A percentile compares a stretch with the other conserved stretches of the same genome.
Evolutionary conservation across 2,329 filamentous ascomycete species (phyloP).

Genomic region (Aspergillus felis): DNA sequence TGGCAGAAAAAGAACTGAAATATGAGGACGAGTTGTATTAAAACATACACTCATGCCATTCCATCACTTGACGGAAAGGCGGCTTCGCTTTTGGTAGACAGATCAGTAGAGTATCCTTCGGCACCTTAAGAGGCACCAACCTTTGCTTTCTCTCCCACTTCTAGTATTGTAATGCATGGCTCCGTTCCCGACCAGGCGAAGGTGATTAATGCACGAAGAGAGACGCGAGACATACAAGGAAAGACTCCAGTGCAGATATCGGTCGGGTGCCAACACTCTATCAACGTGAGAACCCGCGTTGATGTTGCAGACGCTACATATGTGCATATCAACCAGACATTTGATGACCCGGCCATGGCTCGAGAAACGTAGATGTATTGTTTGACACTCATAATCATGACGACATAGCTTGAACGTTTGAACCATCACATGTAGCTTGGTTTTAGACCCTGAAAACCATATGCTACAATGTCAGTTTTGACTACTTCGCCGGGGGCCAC

Average conservation of each 20-base stretch:
- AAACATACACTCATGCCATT: not conserved
- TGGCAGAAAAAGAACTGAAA: not conserved
- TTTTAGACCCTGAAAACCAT: constrained; percentile 40
- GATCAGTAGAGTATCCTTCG: not conserved
- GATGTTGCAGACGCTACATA: not conserved
- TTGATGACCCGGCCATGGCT: not conserved
- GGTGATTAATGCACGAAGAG: not conserved
- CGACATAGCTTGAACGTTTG: not conserved
- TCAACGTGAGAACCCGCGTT: not conserved
- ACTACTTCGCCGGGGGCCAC: constrained; percentile 45
- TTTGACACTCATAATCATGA: not conserved
- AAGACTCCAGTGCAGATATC: not conserved
- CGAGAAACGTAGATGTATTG: too few relatives aligned
- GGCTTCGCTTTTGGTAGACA: not conserved
- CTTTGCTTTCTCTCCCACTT: not conserved
- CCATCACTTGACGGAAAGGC: not conserved
- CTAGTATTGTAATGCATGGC: not conserved
- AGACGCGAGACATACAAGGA: not conserved
- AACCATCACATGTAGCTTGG: constrained; percentile 37
- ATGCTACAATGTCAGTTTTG: constrained; percentile 39
- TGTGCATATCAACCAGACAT: not conserved
- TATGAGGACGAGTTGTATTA: not conserved
- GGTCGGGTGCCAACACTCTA: not conserved
- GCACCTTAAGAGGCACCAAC: not conserved
- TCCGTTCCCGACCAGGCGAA: not conserved